A percentile compares a stretch with the other conserved stretches of the same genome.
phyloP scores from a whole-genome alignment of 192 early-diverging fungal genomes.

The Phycomyces blakesleeanus region DNA sequence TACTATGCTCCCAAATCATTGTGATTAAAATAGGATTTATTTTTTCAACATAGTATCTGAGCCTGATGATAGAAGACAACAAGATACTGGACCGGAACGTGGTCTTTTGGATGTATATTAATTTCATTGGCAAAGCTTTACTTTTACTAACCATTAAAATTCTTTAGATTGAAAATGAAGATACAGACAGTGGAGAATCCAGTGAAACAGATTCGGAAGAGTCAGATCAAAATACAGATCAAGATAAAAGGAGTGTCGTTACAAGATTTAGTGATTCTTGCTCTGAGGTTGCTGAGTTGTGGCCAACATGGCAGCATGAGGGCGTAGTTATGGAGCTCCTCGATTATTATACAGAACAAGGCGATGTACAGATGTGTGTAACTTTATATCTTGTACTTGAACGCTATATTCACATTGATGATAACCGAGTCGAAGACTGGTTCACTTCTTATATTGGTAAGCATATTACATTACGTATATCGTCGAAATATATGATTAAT shows the following conservation, averaged over 20 bases:
- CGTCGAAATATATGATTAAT: no score
- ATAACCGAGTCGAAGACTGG: constrained; percentile 60
- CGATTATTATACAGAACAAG: constrained; percentile 72
- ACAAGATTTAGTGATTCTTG: not conserved
- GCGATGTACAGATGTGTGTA: constrained; percentile 80
- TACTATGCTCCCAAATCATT: not conserved
- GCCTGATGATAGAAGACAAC: no score
- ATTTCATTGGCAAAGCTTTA: no score
- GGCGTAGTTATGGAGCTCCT: constrained; percentile 53
- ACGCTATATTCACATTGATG: constrained; percentile 36
- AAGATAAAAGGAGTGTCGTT: constrained; percentile 22
- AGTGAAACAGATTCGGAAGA: constrained; percentile 6
- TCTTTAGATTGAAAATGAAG: not conserved
- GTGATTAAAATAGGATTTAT: no score
- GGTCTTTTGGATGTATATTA: no score
- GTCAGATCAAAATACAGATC: not conserved
- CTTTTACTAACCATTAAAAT: not conserved
- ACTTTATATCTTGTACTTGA: constrained; percentile 59
- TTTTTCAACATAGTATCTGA: no score
- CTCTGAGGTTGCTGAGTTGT: constrained; percentile 11
- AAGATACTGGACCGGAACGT: no score
- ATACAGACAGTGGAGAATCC: not conserved
- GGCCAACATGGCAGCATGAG: constrained; percentile 42
- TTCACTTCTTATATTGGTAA: constrained; percentile 67
- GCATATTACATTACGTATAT: not conserved